phyloP scores from a whole-genome alignment of 441 rosid genomes.

The Syzygium malaccense region DNA sequence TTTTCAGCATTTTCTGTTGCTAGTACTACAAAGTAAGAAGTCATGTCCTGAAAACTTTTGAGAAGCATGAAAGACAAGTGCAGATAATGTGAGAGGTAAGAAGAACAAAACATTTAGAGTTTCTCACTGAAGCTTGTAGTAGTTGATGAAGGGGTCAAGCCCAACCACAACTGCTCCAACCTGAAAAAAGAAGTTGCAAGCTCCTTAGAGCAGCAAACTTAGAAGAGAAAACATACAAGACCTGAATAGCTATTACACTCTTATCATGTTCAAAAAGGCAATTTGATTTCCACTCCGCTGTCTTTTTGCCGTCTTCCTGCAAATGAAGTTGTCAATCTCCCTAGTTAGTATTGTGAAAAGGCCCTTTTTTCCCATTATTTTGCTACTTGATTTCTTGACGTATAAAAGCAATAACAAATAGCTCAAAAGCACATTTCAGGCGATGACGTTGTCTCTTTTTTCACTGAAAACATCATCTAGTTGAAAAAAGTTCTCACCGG shows the following conservation, averaged over 20 bases:
- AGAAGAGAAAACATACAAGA: constrained; percentile 10
- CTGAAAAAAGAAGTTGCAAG: constrained; percentile 26
- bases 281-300: constrained; percentile 52
- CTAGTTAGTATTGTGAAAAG: neutral
- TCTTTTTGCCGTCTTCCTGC: constrained; percentile 79
- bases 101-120: constrained; percentile 4
- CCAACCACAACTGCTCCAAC: constrained; percentile 98
- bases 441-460: neutral
- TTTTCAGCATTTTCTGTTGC: neutral
- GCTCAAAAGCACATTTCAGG: neutral
- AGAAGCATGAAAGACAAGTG: neutral
- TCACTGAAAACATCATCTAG: neutral
- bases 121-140: constrained; percentile 88
- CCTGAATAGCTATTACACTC: constrained; percentile 39
- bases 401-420: neutral
- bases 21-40: neutral
- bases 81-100: neutral
- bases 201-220: constrained; percentile 2
- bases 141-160: constrained; percentile 70
- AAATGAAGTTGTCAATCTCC: neutral
- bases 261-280: constrained; percentile 69
- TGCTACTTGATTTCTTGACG: neutral
- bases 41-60: neutral
- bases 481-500: constrained; percentile 32
- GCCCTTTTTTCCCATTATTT: neutral